Conservation (phyloP, 139 green algal genomes). For the Diplosphaera chodatii region DNA sequence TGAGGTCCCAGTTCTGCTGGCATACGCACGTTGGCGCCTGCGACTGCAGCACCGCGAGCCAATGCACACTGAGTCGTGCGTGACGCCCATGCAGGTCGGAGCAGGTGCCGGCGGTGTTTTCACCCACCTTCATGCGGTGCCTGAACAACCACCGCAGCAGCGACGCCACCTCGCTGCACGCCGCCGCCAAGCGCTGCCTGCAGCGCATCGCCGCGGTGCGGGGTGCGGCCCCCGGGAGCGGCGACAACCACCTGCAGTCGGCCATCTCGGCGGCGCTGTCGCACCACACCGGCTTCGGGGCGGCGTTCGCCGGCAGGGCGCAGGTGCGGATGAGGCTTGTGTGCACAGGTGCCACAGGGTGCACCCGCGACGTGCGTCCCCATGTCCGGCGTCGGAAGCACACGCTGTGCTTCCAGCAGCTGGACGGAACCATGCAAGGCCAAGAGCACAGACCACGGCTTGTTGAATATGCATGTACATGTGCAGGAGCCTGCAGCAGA, state of each 20-base stretch:
- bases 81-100: constrained; percentile 25
- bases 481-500: constrained; percentile 20
- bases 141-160: constrained; percentile 44
- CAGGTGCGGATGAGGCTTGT: neutral
- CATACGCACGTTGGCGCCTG: too few relatives aligned
- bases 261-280: neutral
- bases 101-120: constrained; percentile 39
- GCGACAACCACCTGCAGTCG: neutral
- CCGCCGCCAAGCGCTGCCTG: constrained; percentile 43
- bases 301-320: too few relatives aligned
- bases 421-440: too few relatives aligned
- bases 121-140: constrained; percentile 38
- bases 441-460: too few relatives aligned
- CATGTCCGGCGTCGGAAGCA: too few relatives aligned
- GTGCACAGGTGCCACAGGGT: too few relatives aligned
- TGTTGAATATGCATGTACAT: too few relatives aligned
- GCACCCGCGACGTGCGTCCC: too few relatives aligned
- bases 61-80: too few relatives aligned
- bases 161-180: constrained; percentile 50
- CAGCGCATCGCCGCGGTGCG: constrained; percentile 18
- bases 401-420: too few relatives aligned
- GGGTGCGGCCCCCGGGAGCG: neutral
- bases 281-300: neutral
- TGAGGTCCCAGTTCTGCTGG: too few relatives aligned
- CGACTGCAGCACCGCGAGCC: too few relatives aligned